A percentile compares a stretch with the other conserved stretches of the same genome.
These are phyloP conservation scores for Daedaleopsis nitida DNA, from an alignment of 768 basidiomycete genomes.

Conservation along the genomic window DNA sequence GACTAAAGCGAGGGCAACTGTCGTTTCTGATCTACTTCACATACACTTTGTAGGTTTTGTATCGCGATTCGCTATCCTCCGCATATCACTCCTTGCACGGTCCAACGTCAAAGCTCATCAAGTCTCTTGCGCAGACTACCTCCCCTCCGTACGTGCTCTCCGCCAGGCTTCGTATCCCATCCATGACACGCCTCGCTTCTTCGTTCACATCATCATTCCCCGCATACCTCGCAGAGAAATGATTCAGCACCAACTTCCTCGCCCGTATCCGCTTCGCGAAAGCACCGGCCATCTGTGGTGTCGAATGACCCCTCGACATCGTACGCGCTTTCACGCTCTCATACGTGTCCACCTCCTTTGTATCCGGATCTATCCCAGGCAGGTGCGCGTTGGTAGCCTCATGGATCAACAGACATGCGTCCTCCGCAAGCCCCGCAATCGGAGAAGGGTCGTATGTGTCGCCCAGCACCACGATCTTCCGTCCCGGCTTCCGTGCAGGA, in stretches of 20 bases:
- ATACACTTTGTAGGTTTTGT: slow-evolving; percentile 14
- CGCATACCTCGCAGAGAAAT: slow-evolving; percentile 82
- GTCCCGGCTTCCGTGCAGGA: slow-evolving; percentile 63
- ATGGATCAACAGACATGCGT: slow-evolving; percentile 77
- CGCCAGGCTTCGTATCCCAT: slow-evolving; percentile 61
- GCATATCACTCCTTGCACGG: slow-evolving; percentile 26
- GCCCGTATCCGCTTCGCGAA: slow-evolving; percentile 74
- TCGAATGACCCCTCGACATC: slow-evolving; percentile 84
- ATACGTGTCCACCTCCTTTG: slow-evolving; percentile 61
- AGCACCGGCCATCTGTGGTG: slow-evolving; percentile 85
- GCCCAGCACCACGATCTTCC: slow-evolving; percentile 81
- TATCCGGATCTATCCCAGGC: slow-evolving; percentile 58
- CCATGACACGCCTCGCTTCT: slow-evolving; percentile 58
- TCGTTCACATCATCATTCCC: slow-evolving; percentile 59
- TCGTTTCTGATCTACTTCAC: slow-evolving; percentile 8
- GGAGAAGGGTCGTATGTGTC: slow-evolving; percentile 84
- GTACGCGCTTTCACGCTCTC: slow-evolving; percentile 63
- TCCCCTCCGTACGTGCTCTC: slow-evolving; percentile 51
- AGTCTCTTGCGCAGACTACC: slow-evolving; percentile 71
- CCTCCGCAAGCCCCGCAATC: slow-evolving; percentile 58
- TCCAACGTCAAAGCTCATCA: slow-evolving; percentile 68
- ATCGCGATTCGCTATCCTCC: slow-evolving; percentile 16
- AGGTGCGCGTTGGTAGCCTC: slow-evolving; percentile 91
- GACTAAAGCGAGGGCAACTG: slow-evolving; percentile 28
- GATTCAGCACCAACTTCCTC: slow-evolving; percentile 70